Conservation (phyloP, 495 filamentous ascomycete genomes). For the Neurospora sp. region DNA sequence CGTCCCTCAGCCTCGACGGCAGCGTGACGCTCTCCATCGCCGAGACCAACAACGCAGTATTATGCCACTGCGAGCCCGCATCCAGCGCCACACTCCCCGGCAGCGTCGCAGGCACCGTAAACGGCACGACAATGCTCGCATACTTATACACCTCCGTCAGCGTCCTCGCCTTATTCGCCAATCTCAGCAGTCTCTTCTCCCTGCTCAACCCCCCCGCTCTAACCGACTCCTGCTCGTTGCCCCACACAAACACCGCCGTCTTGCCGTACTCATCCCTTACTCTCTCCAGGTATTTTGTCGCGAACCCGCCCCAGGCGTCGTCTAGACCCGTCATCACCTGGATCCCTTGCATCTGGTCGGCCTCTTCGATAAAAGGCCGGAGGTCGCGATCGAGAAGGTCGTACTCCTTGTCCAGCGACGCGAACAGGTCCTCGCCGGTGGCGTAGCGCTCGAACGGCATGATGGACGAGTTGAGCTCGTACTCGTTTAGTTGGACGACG, state of each 20-base stretch:
- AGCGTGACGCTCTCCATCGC: conserved; percentile 74
- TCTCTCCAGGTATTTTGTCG: conserved; percentile 64
- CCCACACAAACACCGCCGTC: conserved; percentile 70
- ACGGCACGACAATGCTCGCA: conserved; percentile 69
- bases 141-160: conserved; percentile 55
- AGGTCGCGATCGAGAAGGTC: conserved; percentile 85
- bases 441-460: conserved; percentile 79
- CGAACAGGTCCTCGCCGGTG: conserved; percentile 75
- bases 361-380: conserved; percentile 80
- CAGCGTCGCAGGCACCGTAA: conserved; percentile 47
- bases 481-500: conserved; percentile 79
- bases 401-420: conserved; percentile 67
- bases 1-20: conserved; percentile 57
- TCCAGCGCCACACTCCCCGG: conserved; percentile 56
- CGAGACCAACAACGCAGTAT: conserved; percentile 62
- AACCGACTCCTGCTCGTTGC: conserved; percentile 1
- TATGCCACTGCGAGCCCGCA: conserved; percentile 64
- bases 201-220: neutral
- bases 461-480: conserved; percentile 62
- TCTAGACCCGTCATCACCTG: conserved; percentile 71
- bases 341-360: conserved; percentile 81
- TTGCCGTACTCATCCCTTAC: conserved; percentile 89
- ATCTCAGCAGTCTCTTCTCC: conserved; percentile 38
- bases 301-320: conserved; percentile 92
- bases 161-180: conserved; percentile 61